Base-by-base conservation (phyloP, 805 yeast genomes). In the Grigorovia yakushimaensis region DNA sequence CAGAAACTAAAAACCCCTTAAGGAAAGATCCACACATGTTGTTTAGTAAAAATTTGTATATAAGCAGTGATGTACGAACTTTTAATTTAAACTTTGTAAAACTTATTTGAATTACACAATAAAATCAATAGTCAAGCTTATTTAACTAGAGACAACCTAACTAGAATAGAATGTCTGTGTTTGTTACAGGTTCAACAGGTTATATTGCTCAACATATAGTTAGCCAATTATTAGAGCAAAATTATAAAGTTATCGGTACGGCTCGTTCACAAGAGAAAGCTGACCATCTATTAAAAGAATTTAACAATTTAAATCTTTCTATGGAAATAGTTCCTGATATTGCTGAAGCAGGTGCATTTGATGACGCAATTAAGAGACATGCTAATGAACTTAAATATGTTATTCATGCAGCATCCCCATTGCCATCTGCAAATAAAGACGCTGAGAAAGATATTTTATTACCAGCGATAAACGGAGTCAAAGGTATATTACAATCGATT, bases 381-480 rank as follows among this genome's bases (percentile, higher is more conserved):
- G 72, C 73, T 50, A 73, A 74, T 33, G 81, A 78, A 39, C 72
- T 78, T 47, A 66, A 67, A 11, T 76, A 73, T 30, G 79, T 81
- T 44, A 53, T 79, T 39, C 86, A 80, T 60, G 72, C 81, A 8
- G 85, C 86, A 2, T 73, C 82, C 11, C 84, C 85, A 13, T 74
- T 74, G 57, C 65, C 70, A 22, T 73, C 70, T 57, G 68, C 71
- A 8, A 61, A 67, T 15, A 68, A 72, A 49, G 65, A 73, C 35
- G 58, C 54, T 33, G 81, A 73, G 47, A 71, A 72, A 44, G 81
- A 76, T 19, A 65, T 79, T 46, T 62, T 79, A 48, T 66, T 59
- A 19, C 85, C 86, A 3, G 83, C 84, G 1, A 63, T 77, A 4
- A 59, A 69, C 18, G 84, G 83, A 30, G 78, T 82, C 21, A 65